These are phyloP conservation scores for Canariomyces notabilis DNA, from an alignment of 2,329 filamentous ascomycete genomes.

Conservation along the genomic window DNA sequence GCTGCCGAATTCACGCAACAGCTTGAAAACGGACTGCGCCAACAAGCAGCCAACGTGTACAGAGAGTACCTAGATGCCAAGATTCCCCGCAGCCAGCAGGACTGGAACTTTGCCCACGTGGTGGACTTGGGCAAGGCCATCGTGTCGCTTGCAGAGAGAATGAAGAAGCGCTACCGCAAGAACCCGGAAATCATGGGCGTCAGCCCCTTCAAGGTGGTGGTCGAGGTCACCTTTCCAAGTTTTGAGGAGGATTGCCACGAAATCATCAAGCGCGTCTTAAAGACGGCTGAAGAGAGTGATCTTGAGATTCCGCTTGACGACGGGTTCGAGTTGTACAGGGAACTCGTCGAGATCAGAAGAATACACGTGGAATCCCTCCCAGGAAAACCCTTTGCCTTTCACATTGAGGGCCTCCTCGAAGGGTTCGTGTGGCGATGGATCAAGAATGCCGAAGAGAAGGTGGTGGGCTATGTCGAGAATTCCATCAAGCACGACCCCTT, in stretches of 20 bases:
- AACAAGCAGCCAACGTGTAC: slow-evolving; percentile 76
- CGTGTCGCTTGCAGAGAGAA: slow-evolving; percentile 77
- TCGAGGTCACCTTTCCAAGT: slow-evolving; percentile 78
- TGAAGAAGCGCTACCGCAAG: slow-evolving; percentile 86
- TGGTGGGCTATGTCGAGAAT: slow-evolving; percentile 79
- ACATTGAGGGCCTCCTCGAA: slow-evolving; percentile 78
- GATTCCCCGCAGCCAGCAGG: slow-evolving; percentile 71
- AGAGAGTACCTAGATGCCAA: slow-evolving; percentile 71
- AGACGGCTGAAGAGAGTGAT: slow-evolving; percentile 61
- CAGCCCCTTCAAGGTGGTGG: slow-evolving; percentile 61
- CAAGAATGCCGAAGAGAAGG: slow-evolving; percentile 68
- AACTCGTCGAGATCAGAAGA: slow-evolving; percentile 76
- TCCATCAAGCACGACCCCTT: slow-evolving; percentile 90
- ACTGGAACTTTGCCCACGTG: slow-evolving; percentile 89
- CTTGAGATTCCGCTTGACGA: slow-evolving; percentile 82
- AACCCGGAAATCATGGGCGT: slow-evolving; percentile 82
- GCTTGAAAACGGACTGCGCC: slow-evolving; percentile 65
- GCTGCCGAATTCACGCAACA: slow-evolving; percentile 66
- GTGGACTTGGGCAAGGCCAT: slow-evolving; percentile 84
- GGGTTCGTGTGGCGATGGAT: slow-evolving; percentile 98
- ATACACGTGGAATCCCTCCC: slow-evolving; percentile 75
- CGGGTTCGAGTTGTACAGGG: slow-evolving; percentile 88
- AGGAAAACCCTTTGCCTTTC: slow-evolving; percentile 71
- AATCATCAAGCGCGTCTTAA: slow-evolving; percentile 75
- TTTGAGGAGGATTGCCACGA: slow-evolving; percentile 87